Percentiles rank a stretch among this genome's conserved stretches.
Evolutionary conservation across 2,329 filamentous ascomycete species (phyloP).

Genomic region (Teratosphaeria gauchensis): DNA sequence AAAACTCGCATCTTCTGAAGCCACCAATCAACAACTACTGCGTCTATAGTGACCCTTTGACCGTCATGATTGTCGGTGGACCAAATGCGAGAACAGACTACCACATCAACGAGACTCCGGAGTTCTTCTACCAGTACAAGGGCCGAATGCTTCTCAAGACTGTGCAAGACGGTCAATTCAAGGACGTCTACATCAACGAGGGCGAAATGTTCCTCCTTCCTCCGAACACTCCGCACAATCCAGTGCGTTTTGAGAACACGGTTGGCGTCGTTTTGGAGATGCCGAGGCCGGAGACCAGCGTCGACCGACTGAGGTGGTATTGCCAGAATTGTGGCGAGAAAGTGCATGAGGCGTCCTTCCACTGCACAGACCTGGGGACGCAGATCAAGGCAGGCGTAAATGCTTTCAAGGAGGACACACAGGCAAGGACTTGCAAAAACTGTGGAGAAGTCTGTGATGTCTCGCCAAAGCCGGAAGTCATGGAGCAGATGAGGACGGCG

Average conservation of each 20-base stretch:
- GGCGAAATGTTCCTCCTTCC: constrained; percentile 91
- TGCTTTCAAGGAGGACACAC: constrained; percentile 60
- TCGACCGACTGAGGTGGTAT: constrained; percentile 87
- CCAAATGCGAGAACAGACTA: constrained; percentile 96
- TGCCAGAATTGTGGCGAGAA: constrained; percentile 60
- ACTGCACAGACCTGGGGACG: constrained; percentile 81
- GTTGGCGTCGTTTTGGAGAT: constrained; percentile 93
- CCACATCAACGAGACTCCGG: constrained; percentile 91
- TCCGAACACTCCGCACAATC: constrained; percentile 91
- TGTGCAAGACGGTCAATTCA: constrained; percentile 62
- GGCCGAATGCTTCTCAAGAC: constrained; percentile 91
- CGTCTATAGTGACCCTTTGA: constrained; percentile 77
- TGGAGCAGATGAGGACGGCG: constrained; percentile 14
- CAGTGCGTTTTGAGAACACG: constrained; percentile 83
- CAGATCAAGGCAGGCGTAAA: constrained; percentile 92
- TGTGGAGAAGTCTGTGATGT: constrained; percentile 71
- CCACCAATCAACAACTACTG: constrained; percentile 97
- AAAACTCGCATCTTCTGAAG: constrained; percentile 85
- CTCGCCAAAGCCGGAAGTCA: constrained; percentile 42
- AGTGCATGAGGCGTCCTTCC: constrained; percentile 79
- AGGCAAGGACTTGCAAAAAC: constrained; percentile 61
- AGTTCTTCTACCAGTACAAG: constrained; percentile 97
- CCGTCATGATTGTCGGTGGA: constrained; percentile 90
- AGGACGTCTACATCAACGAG: constrained; percentile 81
- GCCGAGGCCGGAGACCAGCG: constrained; percentile 55